Conservation (phyloP, 257 asterid genomes). For the Solanum tarapatanum region DNA sequence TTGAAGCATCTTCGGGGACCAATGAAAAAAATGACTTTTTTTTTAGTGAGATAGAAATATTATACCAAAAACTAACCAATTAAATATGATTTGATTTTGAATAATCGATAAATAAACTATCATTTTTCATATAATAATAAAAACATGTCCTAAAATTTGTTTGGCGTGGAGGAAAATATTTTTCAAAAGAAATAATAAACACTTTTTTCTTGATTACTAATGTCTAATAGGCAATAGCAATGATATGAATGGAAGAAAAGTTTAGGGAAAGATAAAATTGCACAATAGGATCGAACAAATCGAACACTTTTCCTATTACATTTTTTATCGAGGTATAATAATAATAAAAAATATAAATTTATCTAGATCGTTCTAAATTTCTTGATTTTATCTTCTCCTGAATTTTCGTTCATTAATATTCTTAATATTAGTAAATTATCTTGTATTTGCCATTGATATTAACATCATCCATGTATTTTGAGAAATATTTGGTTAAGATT, state of each 20-base stretch:
- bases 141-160: not conserved
- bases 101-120: not conserved
- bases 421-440: not conserved
- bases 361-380: not conserved
- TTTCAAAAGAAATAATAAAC: too few species aligned
- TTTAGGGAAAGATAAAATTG: not conserved
- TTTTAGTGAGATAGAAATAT: not conserved
- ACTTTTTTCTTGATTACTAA: not conserved
- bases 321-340: not conserved
- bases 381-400: not conserved
- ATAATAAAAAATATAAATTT: too few species aligned
- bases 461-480: not conserved
- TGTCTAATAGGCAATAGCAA: too few species aligned
- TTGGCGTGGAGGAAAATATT: too few species aligned
- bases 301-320: not conserved
- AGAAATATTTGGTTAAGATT: not conserved
- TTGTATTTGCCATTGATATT: too few species aligned
- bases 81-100: not conserved
- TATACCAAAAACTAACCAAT: not conserved
- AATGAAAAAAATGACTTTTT: too few species aligned
- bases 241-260: not conserved
- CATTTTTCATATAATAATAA: not conserved
- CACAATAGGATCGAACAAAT: not conserved
- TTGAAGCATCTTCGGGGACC: not conserved
- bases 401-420: too few species aligned